phyloP scores from a whole-genome alignment of 495 filamentous ascomycete genomes.

The Alectoria sarmentosa region DNA sequence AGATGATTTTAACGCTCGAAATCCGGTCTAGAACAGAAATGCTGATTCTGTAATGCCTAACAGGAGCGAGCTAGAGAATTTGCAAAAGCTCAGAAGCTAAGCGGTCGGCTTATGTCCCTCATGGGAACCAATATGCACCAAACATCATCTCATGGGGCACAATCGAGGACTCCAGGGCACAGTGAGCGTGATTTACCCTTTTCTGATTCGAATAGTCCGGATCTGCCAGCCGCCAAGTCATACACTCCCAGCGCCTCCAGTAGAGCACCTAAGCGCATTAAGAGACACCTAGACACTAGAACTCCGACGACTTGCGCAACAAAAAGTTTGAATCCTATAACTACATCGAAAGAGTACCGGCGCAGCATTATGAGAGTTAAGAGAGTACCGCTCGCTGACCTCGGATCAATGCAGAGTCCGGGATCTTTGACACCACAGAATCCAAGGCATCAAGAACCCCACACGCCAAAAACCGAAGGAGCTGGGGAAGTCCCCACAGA shows the following conservation, averaged over 20 bases:
- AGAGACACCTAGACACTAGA: conserved; percentile 4
- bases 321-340: not conserved
- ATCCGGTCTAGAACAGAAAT: not conserved
- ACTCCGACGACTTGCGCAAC: not conserved
- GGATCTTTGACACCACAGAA: not conserved
- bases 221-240: not conserved
- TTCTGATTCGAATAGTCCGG: conserved; percentile 1
- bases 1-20: not conserved
- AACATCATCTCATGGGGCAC: not conserved
- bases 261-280: conserved; percentile 16
- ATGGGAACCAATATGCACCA: conserved; percentile 34
- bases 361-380: not conserved
- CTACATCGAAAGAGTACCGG: not conserved
- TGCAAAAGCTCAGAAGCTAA: conserved; percentile 43
- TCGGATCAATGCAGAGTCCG: conserved; percentile 7
- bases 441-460: not conserved
- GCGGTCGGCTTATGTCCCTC: conserved; percentile 40
- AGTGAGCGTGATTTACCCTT: not conserved
- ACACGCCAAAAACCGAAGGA: not conserved
- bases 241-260: not conserved
- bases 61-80: conserved; percentile 43
- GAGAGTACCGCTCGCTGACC: conserved; percentile 7
- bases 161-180: not conserved
- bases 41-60: conserved; percentile 25
- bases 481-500: not conserved